phyloP scores from a whole-genome alignment of 2,329 filamentous ascomycete species.

The Coniochaeta ligniaria region DNA sequence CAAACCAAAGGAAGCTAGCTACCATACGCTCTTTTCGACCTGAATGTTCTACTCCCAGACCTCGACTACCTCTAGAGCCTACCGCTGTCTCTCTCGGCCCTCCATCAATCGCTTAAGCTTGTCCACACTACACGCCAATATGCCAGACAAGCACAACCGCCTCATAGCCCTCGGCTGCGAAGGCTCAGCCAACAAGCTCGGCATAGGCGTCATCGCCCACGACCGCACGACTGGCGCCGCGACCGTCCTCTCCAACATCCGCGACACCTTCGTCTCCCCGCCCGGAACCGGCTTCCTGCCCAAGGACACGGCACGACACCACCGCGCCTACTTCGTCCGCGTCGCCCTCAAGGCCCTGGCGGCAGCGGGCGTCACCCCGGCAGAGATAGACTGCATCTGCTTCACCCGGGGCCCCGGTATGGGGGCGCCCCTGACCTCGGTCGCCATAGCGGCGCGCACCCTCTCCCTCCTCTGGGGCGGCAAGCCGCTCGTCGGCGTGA shows the following conservation, averaged over 20 bases:
- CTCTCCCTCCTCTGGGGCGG: conserved; percentile 73
- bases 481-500: conserved; percentile 86
- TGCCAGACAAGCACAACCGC: conserved; percentile 24
- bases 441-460: conserved; percentile 79
- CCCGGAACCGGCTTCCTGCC: conserved; percentile 92
- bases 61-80: too few relatives aligned
- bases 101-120: not conserved
- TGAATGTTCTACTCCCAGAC: too few relatives aligned
- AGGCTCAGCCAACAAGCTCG: conserved; percentile 96
- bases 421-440: conserved; percentile 84
- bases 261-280: conserved; percentile 87
- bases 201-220: conserved; percentile 86
- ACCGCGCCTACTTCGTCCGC: conserved; percentile 75
- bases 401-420: conserved; percentile 95
- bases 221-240: conserved; percentile 41
- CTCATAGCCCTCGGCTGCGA: conserved; percentile 60
- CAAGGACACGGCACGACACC: conserved; percentile 91
- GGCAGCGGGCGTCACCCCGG: conserved; percentile 53
- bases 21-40: not conserved
- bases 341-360: conserved; percentile 75
- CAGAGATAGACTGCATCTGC: conserved; percentile 83
- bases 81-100: not conserved
- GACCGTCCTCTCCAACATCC: conserved; percentile 81
- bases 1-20: not conserved
- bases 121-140: conserved; percentile 8